These are phyloP conservation scores for Aethionema arabicum DNA, from an alignment of 345 rosid species.

Conservation along the genomic window DNA sequence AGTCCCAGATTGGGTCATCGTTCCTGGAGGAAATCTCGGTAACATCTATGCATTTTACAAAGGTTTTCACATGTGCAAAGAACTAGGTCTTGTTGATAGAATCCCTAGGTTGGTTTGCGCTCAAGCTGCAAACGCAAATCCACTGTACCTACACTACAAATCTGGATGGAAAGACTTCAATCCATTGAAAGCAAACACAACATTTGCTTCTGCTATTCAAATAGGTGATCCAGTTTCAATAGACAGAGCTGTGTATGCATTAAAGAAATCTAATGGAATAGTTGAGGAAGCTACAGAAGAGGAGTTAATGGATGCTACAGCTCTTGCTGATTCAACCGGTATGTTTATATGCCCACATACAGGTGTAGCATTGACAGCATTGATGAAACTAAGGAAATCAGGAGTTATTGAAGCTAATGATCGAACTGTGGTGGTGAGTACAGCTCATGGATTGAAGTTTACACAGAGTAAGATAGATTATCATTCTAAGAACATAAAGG, in stretches of 20 bases:
- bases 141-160: conserved; percentile 66
- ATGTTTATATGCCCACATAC: conserved; percentile 93
- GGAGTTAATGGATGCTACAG: conserved; percentile 88
- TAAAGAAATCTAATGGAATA: conserved; percentile 65
- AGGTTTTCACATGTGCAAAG: conserved; percentile 76
- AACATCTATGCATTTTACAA: conserved; percentile 84
- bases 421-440: conserved; percentile 76
- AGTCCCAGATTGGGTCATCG: conserved; percentile 90
- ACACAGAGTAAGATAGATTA: conserved; percentile 76
- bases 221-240: conserved; percentile 88
- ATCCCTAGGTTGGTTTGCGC: conserved; percentile 85
- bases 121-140: conserved; percentile 87
- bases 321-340: conserved; percentile 82
- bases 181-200: conserved; percentile 54
- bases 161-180: conserved; percentile 63
- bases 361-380: conserved; percentile 79
- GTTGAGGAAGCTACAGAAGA: conserved; percentile 87
- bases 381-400: conserved; percentile 63
- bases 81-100: conserved; percentile 67
- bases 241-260: conserved; percentile 78
- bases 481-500: conserved; percentile 63
- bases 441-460: conserved; percentile 87
- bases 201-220: conserved; percentile 89
- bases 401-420: conserved; percentile 67
- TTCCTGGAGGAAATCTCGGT: conserved; percentile 85